These are phyloP conservation scores for Cordyceps fumosorosea DNA, from an alignment of 2,329 filamentous ascomycete species.

Conservation along the genomic window DNA sequence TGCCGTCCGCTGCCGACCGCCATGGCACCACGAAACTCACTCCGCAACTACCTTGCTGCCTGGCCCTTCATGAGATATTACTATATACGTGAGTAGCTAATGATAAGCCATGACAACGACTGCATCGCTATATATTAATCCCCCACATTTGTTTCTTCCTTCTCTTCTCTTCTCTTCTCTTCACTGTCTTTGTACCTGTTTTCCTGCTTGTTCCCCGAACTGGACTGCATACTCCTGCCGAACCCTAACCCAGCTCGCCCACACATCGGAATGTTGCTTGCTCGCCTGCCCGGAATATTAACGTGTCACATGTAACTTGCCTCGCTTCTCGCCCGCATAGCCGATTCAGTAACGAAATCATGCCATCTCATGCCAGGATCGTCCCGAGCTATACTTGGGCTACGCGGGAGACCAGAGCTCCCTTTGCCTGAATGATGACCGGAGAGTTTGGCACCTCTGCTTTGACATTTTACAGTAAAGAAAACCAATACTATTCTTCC, in stretches of 20 bases:
- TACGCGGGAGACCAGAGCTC: no score
- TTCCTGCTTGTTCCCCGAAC: not conserved
- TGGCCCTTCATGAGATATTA: not conserved
- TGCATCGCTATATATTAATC: not conserved
- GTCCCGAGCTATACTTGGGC: not conserved
- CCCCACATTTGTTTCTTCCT: not conserved
- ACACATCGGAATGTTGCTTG: not conserved
- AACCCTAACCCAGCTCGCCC: constrained; percentile 4
- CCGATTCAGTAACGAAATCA: not conserved
- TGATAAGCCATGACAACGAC: not conserved
- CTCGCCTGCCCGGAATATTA: constrained; percentile 6
- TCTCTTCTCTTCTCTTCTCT: not conserved
- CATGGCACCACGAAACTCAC: not conserved
- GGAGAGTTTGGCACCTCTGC: no score
- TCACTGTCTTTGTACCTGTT: not conserved
- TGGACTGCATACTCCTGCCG: not conserved
- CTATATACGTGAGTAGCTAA: not conserved
- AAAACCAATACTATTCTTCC: no score
- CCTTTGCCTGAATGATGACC: no score
- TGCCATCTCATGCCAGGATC: not conserved
- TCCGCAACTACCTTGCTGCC: no score
- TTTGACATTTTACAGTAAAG: no score
- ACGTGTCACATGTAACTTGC: constrained; percentile 11
- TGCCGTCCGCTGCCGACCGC: not conserved
- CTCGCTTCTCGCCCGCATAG: not conserved